These are phyloP conservation scores for Colletotrichum euphorbiae DNA, from an alignment of 2,329 filamentous ascomycete species.

Conservation along the genomic window DNA sequence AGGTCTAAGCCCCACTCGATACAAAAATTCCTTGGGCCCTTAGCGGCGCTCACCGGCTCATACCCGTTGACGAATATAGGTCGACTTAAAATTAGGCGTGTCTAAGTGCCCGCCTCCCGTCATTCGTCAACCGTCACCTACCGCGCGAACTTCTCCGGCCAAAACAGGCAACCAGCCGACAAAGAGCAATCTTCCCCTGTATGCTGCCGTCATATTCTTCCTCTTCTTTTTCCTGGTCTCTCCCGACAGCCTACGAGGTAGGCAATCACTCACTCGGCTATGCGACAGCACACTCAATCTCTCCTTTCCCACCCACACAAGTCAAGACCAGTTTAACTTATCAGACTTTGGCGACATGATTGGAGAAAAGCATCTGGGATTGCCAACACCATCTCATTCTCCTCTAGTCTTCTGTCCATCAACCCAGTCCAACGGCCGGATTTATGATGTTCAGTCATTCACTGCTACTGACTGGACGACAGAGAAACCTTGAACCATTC, in stretches of 20 bases:
- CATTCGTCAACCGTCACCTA: conserved; percentile 19
- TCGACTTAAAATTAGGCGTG: conserved; percentile 6
- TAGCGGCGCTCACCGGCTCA: conserved; percentile 9
- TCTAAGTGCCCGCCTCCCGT: conserved; percentile 20
- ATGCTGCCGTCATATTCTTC: conserved; percentile 23
- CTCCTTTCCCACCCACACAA: conserved; percentile 8
- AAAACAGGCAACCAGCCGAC: conserved; percentile 20
- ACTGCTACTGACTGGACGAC: conserved; percentile 10
- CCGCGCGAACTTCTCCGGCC: conserved; percentile 29
- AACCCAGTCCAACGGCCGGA: conserved; percentile 3
- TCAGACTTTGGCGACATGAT: conserved; percentile 9
- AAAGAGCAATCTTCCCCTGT: neutral
- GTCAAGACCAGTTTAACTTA: conserved; percentile 19
- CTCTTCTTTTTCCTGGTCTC: neutral
- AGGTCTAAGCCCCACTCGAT: conserved; percentile 40
- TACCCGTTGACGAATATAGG: conserved; percentile 27
- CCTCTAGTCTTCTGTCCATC: neutral
- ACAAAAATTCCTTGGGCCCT: conserved; percentile 36
- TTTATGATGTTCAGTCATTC: neutral
- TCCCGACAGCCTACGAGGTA: neutral
- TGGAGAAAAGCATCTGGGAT: conserved; percentile 8
- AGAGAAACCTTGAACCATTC: neutral
- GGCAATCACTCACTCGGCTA: too few species aligned
- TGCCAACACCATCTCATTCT: conserved; percentile 29
- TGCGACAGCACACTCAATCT: too few species aligned